phyloP scores from a whole-genome alignment of 495 filamentous ascomycete species.

The Penicillium longicatenatum region DNA sequence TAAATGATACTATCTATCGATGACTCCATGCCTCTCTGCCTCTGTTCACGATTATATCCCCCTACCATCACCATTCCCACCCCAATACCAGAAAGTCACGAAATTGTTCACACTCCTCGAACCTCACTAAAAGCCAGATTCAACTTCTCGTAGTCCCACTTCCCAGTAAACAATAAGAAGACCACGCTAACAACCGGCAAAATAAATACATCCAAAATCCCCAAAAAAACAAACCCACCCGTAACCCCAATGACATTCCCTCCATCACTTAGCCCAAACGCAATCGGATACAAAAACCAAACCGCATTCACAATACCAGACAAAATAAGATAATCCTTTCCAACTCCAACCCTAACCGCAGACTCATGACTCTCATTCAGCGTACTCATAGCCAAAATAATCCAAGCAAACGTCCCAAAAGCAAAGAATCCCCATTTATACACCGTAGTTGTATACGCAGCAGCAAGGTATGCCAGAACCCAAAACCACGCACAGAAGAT shows the following conservation, averaged over 20 bases:
- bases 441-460: constrained; percentile 54
- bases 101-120: background rate
- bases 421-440: constrained; percentile 69
- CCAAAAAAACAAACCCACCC: constrained; percentile 69
- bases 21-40: too few species aligned
- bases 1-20: background rate
- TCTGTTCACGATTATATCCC: too few species aligned
- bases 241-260: constrained; percentile 67
- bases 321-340: constrained; percentile 52
- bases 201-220: constrained; percentile 62
- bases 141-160: constrained; percentile 24
- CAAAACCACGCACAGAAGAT: constrained; percentile 63
- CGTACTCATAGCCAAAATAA: constrained; percentile 59
- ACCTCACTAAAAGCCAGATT: constrained; percentile 25
- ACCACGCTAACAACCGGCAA: constrained; percentile 61
- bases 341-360: constrained; percentile 54
- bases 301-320: constrained; percentile 53
- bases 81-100: too few species aligned
- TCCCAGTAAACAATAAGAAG: constrained; percentile 51
- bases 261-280: constrained; percentile 67
- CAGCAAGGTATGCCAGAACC: constrained; percentile 64
- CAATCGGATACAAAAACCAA: constrained; percentile 67
- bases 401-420: constrained; percentile 61
- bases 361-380: constrained; percentile 53
- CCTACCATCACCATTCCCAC: background rate